phyloP scores from a whole-genome alignment of 352 stramenopile genomes.

The Globisporangium alternatum region DNA sequence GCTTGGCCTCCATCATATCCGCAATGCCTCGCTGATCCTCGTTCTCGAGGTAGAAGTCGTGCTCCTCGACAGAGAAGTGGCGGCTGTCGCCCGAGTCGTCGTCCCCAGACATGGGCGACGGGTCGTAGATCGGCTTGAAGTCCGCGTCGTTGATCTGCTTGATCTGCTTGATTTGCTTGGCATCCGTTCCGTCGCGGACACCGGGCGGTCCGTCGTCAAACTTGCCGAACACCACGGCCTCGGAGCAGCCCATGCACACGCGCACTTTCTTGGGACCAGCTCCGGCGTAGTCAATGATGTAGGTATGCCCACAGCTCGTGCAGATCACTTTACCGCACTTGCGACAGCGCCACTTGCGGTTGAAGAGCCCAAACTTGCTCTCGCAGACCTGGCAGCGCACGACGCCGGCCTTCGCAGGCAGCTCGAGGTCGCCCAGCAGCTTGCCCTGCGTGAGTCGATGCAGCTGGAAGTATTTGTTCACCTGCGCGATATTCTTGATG shows the following conservation, averaged over 20 bases:
- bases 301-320: conserved; percentile 49
- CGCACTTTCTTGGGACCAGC: conserved; percentile 58
- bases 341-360: conserved; percentile 60
- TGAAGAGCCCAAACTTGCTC: conserved; percentile 57
- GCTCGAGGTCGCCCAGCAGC: conserved; percentile 57
- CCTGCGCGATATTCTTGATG: conserved; percentile 69
- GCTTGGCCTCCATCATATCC: conserved; percentile 64
- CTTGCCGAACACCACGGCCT: conserved; percentile 35
- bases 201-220: neutral
- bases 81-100: conserved; percentile 22
- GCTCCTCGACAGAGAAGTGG: conserved; percentile 48
- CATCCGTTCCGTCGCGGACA: neutral
- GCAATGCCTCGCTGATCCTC: conserved; percentile 44
- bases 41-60: conserved; percentile 53
- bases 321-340: conserved; percentile 80
- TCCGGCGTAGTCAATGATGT: conserved; percentile 46
- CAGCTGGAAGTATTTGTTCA: conserved; percentile 70
- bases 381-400: conserved; percentile 49
- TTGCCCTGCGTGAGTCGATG: conserved; percentile 44
- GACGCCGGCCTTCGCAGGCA: conserved; percentile 47
- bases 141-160: conserved; percentile 18
- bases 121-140: conserved; percentile 43
- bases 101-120: conserved; percentile 24
- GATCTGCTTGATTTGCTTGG: conserved; percentile 14
- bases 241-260: conserved; percentile 64